These are phyloP conservation scores for Prinsepia uniflora DNA, from an alignment of 306 rosid species.

Conservation along the genomic window DNA sequence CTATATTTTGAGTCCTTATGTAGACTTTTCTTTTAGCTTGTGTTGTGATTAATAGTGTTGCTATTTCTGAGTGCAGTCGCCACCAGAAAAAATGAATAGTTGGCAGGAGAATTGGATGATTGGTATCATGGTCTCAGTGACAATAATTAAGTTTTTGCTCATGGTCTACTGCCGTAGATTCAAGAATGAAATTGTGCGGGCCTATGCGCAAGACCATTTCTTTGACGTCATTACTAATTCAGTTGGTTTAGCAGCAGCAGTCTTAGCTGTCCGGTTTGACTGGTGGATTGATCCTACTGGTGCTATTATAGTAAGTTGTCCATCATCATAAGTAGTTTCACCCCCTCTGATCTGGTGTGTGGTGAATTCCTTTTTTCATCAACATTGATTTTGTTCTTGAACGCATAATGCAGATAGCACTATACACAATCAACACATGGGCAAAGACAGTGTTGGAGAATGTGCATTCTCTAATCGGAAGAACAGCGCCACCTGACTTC, in stretches of 20 bases:
- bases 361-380: background rate
- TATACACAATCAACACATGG: conserved; percentile 77
- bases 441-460: conserved; percentile 69
- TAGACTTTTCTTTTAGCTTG: background rate
- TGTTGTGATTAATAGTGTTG: background rate
- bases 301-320: conserved; percentile 66
- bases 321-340: background rate
- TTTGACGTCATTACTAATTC: conserved; percentile 78
- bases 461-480: conserved; percentile 62
- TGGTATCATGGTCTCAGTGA: conserved; percentile 62
- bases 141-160: conserved; percentile 67
- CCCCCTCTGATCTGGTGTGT: background rate
- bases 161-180: conserved; percentile 74
- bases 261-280: conserved; percentile 46
- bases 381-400: conserved; percentile 2
- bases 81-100: conserved; percentile 27
- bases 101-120: conserved; percentile 51
- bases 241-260: conserved; percentile 80
- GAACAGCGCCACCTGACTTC: conserved; percentile 77
- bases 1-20: background rate
- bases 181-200: conserved; percentile 60
- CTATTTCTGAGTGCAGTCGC: conserved; percentile 27
- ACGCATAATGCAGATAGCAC: conserved; percentile 58
- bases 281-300: conserved; percentile 88
- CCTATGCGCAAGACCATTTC: conserved; percentile 75